These are phyloP conservation scores for Collybiopsis luxurians DNA, from an alignment of 768 basidiomycete genomes.

Conservation along the genomic window DNA sequence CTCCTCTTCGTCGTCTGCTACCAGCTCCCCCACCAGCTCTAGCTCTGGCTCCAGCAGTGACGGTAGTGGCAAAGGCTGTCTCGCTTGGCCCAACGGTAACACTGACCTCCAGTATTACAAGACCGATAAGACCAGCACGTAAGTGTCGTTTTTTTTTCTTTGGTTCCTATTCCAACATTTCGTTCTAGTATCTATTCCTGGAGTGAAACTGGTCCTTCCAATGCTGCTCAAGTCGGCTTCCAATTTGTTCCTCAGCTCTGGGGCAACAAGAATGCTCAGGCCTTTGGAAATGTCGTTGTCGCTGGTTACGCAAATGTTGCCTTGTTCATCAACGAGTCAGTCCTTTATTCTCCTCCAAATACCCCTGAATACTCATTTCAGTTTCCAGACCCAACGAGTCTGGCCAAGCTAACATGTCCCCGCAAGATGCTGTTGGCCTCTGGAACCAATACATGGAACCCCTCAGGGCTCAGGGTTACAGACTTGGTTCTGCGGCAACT, in stretches of 20 bases:
- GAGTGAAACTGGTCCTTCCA: constrained; percentile 49
- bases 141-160: constrained; percentile 11
- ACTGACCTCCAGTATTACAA: constrained; percentile 50
- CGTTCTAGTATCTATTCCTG: constrained; percentile 59
- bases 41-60: constrained; percentile 5
- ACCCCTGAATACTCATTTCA: neutral
- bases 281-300: constrained; percentile 46
- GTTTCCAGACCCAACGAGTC: constrained; percentile 72
- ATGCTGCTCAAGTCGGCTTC: constrained; percentile 43
- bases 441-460: constrained; percentile 66
- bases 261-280: constrained; percentile 49
- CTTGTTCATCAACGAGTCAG: constrained; percentile 77
- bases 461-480: constrained; percentile 53
- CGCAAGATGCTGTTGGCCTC: constrained; percentile 44
- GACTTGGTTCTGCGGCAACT: constrained; percentile 61
- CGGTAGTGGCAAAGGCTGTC: constrained; percentile 37
- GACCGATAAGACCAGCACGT: constrained; percentile 43
- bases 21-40: neutral
- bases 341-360: constrained; percentile 7
- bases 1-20: constrained; percentile 9
- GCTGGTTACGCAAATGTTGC: constrained; percentile 49
- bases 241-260: constrained; percentile 68
- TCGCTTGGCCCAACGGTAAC: constrained; percentile 66
- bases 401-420: constrained; percentile 59
- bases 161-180: neutral